Evolutionary conservation across 495 filamentous ascomycete species (phyloP).

Genomic region (Acidomyces sp.): DNA sequence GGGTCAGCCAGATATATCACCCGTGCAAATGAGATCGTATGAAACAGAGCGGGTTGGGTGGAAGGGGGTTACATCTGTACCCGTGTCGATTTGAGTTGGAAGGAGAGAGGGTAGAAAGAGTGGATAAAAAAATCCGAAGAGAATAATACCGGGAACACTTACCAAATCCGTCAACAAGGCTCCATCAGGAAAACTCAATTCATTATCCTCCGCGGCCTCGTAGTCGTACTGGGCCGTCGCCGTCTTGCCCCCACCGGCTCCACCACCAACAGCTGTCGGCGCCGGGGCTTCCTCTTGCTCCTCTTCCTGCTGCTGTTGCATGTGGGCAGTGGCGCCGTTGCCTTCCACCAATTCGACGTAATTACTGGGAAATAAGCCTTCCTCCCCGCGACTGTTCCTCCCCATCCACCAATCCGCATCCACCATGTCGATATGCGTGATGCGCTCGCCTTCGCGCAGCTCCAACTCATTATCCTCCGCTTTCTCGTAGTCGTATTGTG

Average conservation of each 20-base stretch:
- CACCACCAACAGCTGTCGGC: slow-evolving; percentile 25
- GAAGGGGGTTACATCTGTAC: too few species aligned
- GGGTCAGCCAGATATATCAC: too few species aligned
- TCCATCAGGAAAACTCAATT: slow-evolving; percentile 84
- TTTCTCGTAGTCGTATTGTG: slow-evolving; percentile 94
- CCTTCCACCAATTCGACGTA: slow-evolving; percentile 73
- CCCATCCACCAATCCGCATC: slow-evolving; percentile 98
- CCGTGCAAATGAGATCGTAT: too few species aligned
- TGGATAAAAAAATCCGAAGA: too few species aligned
- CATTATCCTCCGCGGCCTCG: slow-evolving; percentile 93
- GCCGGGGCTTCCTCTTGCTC: neutral
- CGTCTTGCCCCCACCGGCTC: slow-evolving; percentile 37
- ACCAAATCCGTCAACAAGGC: slow-evolving; percentile 58
- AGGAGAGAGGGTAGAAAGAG: too few species aligned
- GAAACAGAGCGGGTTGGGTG: too few species aligned
- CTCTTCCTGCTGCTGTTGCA: slow-evolving; percentile 4
- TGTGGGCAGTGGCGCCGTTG: slow-evolving; percentile 23
- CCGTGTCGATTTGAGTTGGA: too few species aligned
- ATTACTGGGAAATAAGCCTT: slow-evolving; percentile 87
- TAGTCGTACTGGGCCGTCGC: slow-evolving; percentile 91
- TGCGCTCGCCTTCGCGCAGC: slow-evolving; percentile 74
- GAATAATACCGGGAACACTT: too few species aligned
- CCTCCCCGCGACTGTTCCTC: slow-evolving; percentile 64
- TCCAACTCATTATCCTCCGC: slow-evolving; percentile 94
- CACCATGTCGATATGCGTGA: slow-evolving; percentile 96